Evolutionary conservation across 2,329 filamentous ascomycete species (phyloP).

Genomic region (Cadophora gregata): DNA sequence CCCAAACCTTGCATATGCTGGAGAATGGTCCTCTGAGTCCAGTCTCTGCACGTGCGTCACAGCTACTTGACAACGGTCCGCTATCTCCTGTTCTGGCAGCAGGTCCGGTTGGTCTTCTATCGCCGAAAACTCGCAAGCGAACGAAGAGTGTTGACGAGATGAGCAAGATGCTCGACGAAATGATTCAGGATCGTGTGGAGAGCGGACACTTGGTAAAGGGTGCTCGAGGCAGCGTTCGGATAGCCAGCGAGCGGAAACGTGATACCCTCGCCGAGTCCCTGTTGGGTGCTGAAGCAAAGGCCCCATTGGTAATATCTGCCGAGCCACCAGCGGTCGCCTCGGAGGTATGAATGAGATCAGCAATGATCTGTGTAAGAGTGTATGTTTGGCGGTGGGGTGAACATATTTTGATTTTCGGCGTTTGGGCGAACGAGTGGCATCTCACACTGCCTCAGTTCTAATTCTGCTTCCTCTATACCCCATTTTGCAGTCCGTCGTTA

Average conservation of each 20-base stretch:
- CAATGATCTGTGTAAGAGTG: slow-evolving; percentile 23
- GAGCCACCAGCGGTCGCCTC: slow-evolving; percentile 25
- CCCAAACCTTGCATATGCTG: slow-evolving; percentile 26
- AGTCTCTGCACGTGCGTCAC: slow-evolving; percentile 40
- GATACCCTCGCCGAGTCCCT: slow-evolving; percentile 26
- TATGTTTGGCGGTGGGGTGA: slow-evolving; percentile 10
- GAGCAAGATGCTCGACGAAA: slow-evolving; percentile 91
- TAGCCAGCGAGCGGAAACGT: slow-evolving; percentile 54
- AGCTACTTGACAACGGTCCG: slow-evolving; percentile 35
- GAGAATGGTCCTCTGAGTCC: slow-evolving; percentile 42
- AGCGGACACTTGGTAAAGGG: slow-evolving; percentile 73
- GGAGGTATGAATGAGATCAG: slow-evolving; percentile 22
- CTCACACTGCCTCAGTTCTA: slow-evolving; percentile 11
- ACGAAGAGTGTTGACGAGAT: slow-evolving; percentile 84
- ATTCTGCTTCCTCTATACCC: slow-evolving; percentile 36
- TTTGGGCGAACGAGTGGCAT: slow-evolving; percentile 17
- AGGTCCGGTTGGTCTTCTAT: slow-evolving; percentile 31
- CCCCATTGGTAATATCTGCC: slow-evolving; percentile 22
- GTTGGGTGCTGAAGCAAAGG: slow-evolving; percentile 26
- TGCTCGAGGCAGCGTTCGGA: slow-evolving; percentile 68
- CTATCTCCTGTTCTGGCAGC: slow-evolving; percentile 31
- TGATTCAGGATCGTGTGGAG: slow-evolving; percentile 90
- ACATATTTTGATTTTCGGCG: slow-evolving; percentile 16
- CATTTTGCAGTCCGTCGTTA: slow-evolving; percentile 27
- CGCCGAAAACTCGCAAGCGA: slow-evolving; percentile 38